phyloP scores from a whole-genome alignment of 1,284 basidiomycete species.

The Coriolopsis trogii region DNA sequence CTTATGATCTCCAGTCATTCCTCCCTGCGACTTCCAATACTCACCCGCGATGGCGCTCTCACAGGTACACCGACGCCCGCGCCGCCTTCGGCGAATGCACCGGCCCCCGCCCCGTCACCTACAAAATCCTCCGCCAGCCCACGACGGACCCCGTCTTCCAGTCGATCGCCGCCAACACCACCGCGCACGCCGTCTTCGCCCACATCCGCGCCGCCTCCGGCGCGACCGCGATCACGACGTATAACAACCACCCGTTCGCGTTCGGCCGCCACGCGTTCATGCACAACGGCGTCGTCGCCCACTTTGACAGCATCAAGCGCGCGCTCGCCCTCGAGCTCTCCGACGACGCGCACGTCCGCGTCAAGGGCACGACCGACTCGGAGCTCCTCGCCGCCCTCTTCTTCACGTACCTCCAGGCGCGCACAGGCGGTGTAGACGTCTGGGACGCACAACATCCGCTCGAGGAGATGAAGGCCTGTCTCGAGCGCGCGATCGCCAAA shows the following conservation, averaged over 20 bases:
- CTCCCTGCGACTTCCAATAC: too few relatives aligned
- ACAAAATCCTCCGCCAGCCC: constrained; percentile 39
- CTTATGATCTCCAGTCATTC: too few relatives aligned
- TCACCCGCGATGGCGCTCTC: too few relatives aligned
- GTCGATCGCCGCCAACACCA: constrained; percentile 36
- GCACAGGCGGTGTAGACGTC: constrained; percentile 24
- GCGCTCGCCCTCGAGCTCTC: constrained; percentile 28
- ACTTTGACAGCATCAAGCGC: constrained; percentile 34
- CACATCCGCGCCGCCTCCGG: constrained; percentile 40
- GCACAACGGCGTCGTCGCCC: constrained; percentile 41
- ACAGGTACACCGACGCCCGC: constrained; percentile 30
- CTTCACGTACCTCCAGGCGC: constrained; percentile 37
- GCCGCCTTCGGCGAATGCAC: constrained; percentile 34
- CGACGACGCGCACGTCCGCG: constrained; percentile 29
- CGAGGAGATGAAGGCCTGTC: constrained; percentile 33
- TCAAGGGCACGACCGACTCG: constrained; percentile 43
- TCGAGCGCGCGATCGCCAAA: constrained; percentile 33
- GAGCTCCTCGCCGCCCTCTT: constrained; percentile 42
- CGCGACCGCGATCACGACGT: constrained; percentile 33
- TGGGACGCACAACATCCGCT: constrained; percentile 36
- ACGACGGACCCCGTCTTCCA: constrained; percentile 37
- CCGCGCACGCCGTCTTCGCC: constrained; percentile 36
- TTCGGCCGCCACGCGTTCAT: constrained; percentile 42
- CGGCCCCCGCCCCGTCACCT: constrained; percentile 35
- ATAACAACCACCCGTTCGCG: constrained; percentile 43